Conservation (phyloP, 495 filamentous ascomycete species). For the Lasiosphaeriaceae sp. region DNA sequence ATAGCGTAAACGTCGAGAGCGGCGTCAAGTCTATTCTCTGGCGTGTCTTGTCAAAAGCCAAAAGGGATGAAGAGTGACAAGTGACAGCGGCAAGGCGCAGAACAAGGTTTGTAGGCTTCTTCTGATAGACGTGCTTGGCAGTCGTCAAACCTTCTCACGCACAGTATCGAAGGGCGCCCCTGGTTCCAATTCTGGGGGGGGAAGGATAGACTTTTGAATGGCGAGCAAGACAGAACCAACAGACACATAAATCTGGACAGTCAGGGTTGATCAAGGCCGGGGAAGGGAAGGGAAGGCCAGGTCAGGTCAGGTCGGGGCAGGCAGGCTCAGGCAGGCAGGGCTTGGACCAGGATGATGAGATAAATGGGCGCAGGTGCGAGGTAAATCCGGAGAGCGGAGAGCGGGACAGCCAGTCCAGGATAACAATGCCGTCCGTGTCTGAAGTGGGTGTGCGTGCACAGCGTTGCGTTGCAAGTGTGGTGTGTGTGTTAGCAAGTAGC, state of each 20-base stretch:
- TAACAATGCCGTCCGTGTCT: conserved; percentile 25
- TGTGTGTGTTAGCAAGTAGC: neutral
- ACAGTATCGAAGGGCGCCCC: neutral
- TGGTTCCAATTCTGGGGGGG: neutral
- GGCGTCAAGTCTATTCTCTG: neutral
- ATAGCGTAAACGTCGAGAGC: neutral
- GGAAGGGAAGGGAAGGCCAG: neutral
- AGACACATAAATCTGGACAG: too few species aligned
- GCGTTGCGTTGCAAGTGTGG: neutral
- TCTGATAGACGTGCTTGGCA: neutral
- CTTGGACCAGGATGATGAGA: neutral
- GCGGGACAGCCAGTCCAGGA: conserved; percentile 12
- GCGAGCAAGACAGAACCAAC: too few species aligned
- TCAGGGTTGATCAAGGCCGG: neutral
- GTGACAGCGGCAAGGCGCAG: neutral
- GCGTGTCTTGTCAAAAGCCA: neutral
- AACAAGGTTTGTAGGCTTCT: neutral
- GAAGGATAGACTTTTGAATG: neutral
- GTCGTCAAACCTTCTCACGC: neutral
- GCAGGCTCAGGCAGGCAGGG: neutral
- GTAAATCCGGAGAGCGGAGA: conserved; percentile 23
- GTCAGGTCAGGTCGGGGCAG: neutral
- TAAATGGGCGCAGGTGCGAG: conserved; percentile 7
- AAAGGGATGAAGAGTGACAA: neutral
- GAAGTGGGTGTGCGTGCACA: neutral